Evolutionary conservation across 1,284 basidiomycete genomes (phyloP).

Genomic region (Pseudozyma tsukubaensis): DNA sequence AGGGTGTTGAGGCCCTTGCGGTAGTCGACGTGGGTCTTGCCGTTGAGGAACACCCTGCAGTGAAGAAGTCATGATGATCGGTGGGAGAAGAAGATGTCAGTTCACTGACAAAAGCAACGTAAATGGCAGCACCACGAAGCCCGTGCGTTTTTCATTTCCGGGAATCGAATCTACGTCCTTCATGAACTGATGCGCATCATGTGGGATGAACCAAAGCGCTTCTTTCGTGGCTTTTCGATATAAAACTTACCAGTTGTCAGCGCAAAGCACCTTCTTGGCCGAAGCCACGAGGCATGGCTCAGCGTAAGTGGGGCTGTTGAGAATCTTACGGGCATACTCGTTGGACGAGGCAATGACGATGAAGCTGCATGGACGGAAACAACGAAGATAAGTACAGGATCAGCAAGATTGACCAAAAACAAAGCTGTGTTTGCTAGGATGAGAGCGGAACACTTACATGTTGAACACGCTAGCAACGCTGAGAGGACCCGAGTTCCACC

Average conservation of each 20-base stretch:
- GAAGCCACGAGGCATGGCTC: slow-evolving; percentile 89
- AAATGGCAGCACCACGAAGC: not conserved
- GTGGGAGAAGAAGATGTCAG: slow-evolving; percentile 8
- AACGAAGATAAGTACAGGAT: not conserved
- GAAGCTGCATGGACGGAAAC: slow-evolving; percentile 47
- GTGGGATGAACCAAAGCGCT: no score
- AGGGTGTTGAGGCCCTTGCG: slow-evolving; percentile 89
- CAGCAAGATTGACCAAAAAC: slow-evolving; percentile 1
- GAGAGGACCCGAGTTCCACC: slow-evolving; percentile 68
- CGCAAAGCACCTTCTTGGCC: slow-evolving; percentile 85
- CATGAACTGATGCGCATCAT: no score
- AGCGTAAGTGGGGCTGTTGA: slow-evolving; percentile 66
- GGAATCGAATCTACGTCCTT: not conserved
- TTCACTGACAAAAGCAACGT: not conserved
- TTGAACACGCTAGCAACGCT: slow-evolving; percentile 68
- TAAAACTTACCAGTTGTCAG: slow-evolving; percentile 82
- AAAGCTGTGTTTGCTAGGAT: no score
- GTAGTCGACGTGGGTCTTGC: slow-evolving; percentile 93
- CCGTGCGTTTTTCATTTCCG: not conserved
- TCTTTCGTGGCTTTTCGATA: not conserved
- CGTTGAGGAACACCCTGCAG: slow-evolving; percentile 91
- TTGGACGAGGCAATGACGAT: slow-evolving; percentile 68
- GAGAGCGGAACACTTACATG: slow-evolving; percentile 47
- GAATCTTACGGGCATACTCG: slow-evolving; percentile 66
- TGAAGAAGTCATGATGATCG: not conserved